These are phyloP conservation scores for Lolium perenne DNA, from an alignment of 176 grass and related monocot species.

Conservation along the genomic window DNA sequence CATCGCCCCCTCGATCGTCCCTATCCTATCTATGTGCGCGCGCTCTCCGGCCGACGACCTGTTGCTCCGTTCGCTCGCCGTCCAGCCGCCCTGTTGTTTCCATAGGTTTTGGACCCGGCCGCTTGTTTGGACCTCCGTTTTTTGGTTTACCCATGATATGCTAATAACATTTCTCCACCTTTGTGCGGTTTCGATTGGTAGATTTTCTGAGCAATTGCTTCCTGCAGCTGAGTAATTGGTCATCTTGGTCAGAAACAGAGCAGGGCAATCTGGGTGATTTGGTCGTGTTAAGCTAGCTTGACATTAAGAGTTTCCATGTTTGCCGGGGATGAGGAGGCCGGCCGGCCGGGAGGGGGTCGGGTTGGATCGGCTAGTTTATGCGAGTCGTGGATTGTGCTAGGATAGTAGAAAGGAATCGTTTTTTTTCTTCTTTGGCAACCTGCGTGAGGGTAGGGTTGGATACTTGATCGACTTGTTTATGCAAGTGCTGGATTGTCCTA, in stretches of 20 bases:
- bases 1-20: background rate
- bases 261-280: background rate
- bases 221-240: background rate
- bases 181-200: background rate
- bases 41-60: background rate
- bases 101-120: background rate
- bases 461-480: too few species aligned
- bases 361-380: background rate
- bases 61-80: background rate
- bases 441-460: background rate
- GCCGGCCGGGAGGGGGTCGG: background rate
- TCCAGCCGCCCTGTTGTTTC: background rate
- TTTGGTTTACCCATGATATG: background rate
- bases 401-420: background rate
- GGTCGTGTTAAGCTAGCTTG: background rate
- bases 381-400: background rate
- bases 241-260: background rate
- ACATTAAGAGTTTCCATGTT: background rate
- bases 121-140: background rate
- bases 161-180: background rate
- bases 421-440: background rate
- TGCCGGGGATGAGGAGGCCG: background rate
- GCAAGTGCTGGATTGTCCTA: too few species aligned
- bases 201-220: background rate
- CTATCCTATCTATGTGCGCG: background rate